Conservation (phyloP, 2,329 filamentous ascomycete species). For the Calonectria pseudoturangicola region DNA sequence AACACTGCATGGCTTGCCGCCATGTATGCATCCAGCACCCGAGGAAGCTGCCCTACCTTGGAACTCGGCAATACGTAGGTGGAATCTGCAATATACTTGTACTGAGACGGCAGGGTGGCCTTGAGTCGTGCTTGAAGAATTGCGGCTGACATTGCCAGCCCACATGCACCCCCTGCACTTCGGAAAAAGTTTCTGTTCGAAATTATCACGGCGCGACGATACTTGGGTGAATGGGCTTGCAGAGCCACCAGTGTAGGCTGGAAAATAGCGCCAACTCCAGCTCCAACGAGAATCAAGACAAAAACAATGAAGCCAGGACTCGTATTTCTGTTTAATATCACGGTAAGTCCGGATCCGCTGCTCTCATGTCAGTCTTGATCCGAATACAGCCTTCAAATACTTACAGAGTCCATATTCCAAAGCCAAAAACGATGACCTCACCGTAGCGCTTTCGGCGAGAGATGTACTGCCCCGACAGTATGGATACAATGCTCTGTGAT, state of each 20-base stretch:
- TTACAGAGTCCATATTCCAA: conserved; percentile 60
- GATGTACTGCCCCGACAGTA: conserved; percentile 74
- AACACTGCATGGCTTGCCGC: conserved; percentile 37
- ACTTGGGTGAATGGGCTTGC: conserved; percentile 74
- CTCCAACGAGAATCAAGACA: conserved; percentile 68
- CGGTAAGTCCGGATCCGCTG: conserved; percentile 70
- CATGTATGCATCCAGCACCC: conserved; percentile 38
- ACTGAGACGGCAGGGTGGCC: conserved; percentile 49
- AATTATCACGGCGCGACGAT: conserved; percentile 77
- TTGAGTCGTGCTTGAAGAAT: conserved; percentile 61
- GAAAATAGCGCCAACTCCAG: conserved; percentile 71
- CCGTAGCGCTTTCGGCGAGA: conserved; percentile 74
- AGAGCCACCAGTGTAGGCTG: conserved; percentile 72
- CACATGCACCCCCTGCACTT: conserved; percentile 73
- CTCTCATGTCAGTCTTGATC: background rate
- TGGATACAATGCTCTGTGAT: conserved; percentile 67
- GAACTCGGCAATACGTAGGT: conserved; percentile 35
- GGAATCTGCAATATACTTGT: conserved; percentile 37
- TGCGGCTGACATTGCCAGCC: conserved; percentile 74
- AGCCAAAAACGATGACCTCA: conserved; percentile 71
- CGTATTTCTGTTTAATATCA: conserved; percentile 68
- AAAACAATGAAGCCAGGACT: conserved; percentile 68
- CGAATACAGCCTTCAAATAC: conserved; percentile 27
- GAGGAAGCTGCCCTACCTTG: conserved; percentile 5
- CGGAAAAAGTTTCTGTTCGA: conserved; percentile 78